Evolutionary conservation across 2,329 filamentous ascomycete species (phyloP), one percentile per base, ranked within the genome.

Genomic region (Trichoderma semiorbis): DNA sequence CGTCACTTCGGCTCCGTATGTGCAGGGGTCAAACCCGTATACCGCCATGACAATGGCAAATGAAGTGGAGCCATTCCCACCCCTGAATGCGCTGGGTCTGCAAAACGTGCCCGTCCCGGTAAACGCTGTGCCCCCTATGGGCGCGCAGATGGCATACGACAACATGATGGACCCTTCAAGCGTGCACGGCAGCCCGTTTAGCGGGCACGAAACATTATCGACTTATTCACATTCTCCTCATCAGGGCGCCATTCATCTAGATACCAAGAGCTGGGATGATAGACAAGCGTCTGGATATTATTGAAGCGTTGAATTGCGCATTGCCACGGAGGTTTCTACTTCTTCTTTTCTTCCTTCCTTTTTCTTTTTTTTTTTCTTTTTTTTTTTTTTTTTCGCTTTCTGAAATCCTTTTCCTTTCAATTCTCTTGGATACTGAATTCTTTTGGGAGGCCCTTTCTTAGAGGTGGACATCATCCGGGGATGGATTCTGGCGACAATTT

Each of bases 191-290:
- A 81, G 80, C 72, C 80, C 81, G 5, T 83, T 80, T 57, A 79
- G 79, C 61, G 80, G 79, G 7, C 80, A 81, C 57, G 81, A 79
- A 53, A 80, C 80, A 5, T 72, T 76, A 32, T 81, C 81, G 36
- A 79, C 78, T 10, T 83, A 80, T 72, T 76, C 78, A 24, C 77
- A 78, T 63, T 81, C 81, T 36, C 80, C 81, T 39, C 79, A 80
- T 57, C 73, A 77, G 58, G 76, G 78, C 67, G 70, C 73, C 64
- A 76, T 74, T 70, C 74, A 67, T 26, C 14, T 64, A 57, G 75
- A 74, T 57, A 71, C 71, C 58, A 73, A 60, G 39, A 36, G 71
- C 43, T 80, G 78, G 78, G 74, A 76, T 30, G 76, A 78, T 53
- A 73, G 75, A 57, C 75, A 72, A 16, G 69, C 74, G 69, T 70